Evolutionary conservation across 2,329 filamentous ascomycete genomes (phyloP).

Genomic region (Fusarium albidum): DNA sequence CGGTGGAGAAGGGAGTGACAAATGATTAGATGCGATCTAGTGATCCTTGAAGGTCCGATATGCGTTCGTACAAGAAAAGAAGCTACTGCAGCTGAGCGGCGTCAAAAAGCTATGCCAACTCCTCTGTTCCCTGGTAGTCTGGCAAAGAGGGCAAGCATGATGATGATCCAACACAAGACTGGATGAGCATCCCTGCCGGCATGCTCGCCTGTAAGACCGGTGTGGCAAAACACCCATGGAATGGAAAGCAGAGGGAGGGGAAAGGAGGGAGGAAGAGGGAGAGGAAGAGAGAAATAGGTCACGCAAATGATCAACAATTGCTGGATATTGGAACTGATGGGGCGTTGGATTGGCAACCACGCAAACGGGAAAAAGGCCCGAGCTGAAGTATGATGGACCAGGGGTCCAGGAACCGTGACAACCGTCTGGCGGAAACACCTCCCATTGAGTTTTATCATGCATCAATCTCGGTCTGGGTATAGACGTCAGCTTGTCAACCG

Average conservation of each 20-base stretch:
- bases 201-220: slow-evolving; percentile 3
- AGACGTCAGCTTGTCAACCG: slow-evolving; percentile 34
- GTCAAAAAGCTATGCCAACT: slow-evolving; percentile 8
- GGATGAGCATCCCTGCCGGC: slow-evolving; percentile 8
- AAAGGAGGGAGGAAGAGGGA: slow-evolving; percentile 2
- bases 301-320: slow-evolving; percentile 23
- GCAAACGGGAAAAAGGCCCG: slow-evolving; percentile 24
- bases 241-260: slow-evolving; percentile 2
- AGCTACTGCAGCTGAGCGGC: slow-evolving; percentile 20
- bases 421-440: slow-evolving; percentile 15
- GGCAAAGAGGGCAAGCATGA: not conserved
- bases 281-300: slow-evolving; percentile 1
- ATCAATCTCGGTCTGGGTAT: slow-evolving; percentile 32
- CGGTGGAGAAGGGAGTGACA: slow-evolving; percentile 15
- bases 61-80: slow-evolving; percentile 23
- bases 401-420: slow-evolving; percentile 19
- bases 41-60: slow-evolving; percentile 16
- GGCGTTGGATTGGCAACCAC: slow-evolving; percentile 13
- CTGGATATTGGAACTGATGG: slow-evolving; percentile 12
- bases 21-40: slow-evolving; percentile 28
- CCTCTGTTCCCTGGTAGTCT: not conserved
- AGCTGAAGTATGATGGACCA: slow-evolving; percentile 21
- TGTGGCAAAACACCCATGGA: slow-evolving; percentile 8
- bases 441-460: slow-evolving; percentile 19
- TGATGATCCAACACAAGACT: slow-evolving; percentile 11